Evolutionary conservation across 1,139 yeast genomes (phyloP), one percentile per base, ranked within the genome.

Genomic region (Oligophagozyma castellii): DNA sequence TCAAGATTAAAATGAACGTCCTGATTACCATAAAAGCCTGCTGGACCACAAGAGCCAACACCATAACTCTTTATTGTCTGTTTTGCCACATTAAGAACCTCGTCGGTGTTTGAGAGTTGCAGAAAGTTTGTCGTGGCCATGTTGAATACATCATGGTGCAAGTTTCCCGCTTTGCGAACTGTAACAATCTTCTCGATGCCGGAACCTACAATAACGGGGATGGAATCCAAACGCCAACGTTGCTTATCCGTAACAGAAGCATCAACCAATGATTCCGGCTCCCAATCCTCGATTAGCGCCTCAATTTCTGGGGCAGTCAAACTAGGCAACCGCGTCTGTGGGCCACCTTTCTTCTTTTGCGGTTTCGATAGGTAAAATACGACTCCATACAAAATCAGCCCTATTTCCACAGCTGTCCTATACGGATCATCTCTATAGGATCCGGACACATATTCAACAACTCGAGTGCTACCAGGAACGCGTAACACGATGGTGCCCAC

Each of bases 21-120:
- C 55, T 84, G 95, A 39, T 89, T 79, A 36, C 98, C 99, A 55
- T 86, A 89, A 46, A 89, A 89, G 35, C 93, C 93, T 24, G 96
- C 94, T 3, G 99, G 96, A 16, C 96, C 95, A 62, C 99, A 89
- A 1, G 96, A 92, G 38, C 99, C 98, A 29, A 89, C 96, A 48
- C 99, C 99, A 34, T 79, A 73, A 33, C 64, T 63, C 27, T 63
- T 61, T 36, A 89, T 73, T 18, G 73, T 66, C 16, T 59, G 52
- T 33, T 67, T 63, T 4, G 89, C 84, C 12, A 63, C 67, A n/a
- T 61, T 54, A 34, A 61, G 61, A 22, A 84, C 61, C 12, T 40
- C 51, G 12, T 57, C 55, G 42, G 67, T 59, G 25, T 56, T 55
- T 30, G 71, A 66, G 49, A 79, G 59, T 43, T 69, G 66, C 43